Conservation (phyloP, 768 basidiomycete species). For the Coprinopsis strossmayeri region DNA sequence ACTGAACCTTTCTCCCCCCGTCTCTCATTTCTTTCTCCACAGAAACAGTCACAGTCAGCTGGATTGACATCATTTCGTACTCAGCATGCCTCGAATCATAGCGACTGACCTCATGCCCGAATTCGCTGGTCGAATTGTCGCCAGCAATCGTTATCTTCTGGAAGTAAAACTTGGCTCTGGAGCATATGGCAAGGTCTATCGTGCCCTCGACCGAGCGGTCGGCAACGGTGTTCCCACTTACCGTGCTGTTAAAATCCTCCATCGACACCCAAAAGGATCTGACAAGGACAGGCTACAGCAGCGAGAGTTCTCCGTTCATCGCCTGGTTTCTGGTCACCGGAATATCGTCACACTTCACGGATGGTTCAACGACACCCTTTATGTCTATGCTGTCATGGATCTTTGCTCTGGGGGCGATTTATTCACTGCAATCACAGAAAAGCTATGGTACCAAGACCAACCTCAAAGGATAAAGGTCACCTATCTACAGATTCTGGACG, state of each 20-base stretch:
- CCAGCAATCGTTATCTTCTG: slow-evolving; percentile 56
- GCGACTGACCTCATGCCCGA: slow-evolving; percentile 41
- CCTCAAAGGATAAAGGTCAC: slow-evolving; percentile 55
- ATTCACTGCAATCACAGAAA: slow-evolving; percentile 61
- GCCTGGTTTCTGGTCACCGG: slow-evolving; percentile 43
- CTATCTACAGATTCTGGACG: slow-evolving; percentile 78
- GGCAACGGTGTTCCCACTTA: slow-evolving; percentile 29
- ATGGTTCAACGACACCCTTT: slow-evolving; percentile 51
- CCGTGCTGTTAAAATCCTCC: slow-evolving; percentile 75
- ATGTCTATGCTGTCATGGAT: slow-evolving; percentile 64
- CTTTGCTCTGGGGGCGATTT: slow-evolving; percentile 58
- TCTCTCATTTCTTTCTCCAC: slow-evolving; percentile 9
- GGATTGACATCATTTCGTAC: slow-evolving; percentile 11
- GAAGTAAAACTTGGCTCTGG: slow-evolving; percentile 63
- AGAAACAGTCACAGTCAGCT: too few relatives aligned
- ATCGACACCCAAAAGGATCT: slow-evolving; percentile 47
- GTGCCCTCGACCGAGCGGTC: slow-evolving; percentile 47
- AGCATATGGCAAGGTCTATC: slow-evolving; percentile 74
- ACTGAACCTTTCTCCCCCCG: not conserved
- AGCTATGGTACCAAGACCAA: slow-evolving; percentile 47
- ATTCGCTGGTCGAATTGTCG: slow-evolving; percentile 44
- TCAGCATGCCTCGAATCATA: slow-evolving; percentile 34
- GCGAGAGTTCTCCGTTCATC: slow-evolving; percentile 63
- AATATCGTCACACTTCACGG: slow-evolving; percentile 67
- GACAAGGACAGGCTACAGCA: slow-evolving; percentile 53